These are phyloP conservation scores for Sporisorium exsertum DNA, from an alignment of 1,284 basidiomycete genomes.

Conservation along the genomic window DNA sequence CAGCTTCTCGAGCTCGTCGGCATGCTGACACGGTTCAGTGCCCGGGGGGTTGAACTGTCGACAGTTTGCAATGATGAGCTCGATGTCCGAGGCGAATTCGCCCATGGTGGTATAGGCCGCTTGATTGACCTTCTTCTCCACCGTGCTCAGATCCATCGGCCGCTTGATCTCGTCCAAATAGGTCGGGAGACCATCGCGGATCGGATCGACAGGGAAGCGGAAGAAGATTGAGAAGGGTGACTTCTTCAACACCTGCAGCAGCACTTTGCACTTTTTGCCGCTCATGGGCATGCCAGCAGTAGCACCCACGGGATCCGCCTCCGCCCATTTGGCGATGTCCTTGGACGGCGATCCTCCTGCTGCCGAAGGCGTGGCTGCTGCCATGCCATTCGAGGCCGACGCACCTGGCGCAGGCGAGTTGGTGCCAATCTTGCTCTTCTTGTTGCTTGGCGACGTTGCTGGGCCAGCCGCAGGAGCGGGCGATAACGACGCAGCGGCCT, in stretches of 20 bases:
- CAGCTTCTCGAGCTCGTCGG: constrained; percentile 81
- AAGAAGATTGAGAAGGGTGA: constrained; percentile 83
- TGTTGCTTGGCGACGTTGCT: constrained; percentile 17
- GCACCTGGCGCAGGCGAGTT: constrained; percentile 13
- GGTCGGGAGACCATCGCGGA: constrained; percentile 80
- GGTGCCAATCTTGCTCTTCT: constrained; percentile 22
- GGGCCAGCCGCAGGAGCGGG: constrained; percentile 22
- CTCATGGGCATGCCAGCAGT: constrained; percentile 61
- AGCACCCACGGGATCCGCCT: constrained; percentile 50
- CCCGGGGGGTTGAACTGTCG: constrained; percentile 72
- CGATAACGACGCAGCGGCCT: constrained; percentile 15
- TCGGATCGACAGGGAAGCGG: constrained; percentile 84
- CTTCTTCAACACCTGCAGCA: constrained; percentile 78
- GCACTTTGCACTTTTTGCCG: constrained; percentile 77
- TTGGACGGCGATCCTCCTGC: constrained; percentile 19
- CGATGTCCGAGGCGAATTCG: constrained; percentile 82
- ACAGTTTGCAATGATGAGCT: constrained; percentile 85
- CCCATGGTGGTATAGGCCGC: constrained; percentile 59
- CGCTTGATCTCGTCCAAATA: constrained; percentile 89
- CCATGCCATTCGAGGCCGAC: constrained; percentile 13
- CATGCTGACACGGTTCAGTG: constrained; percentile 80
- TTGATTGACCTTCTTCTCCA: constrained; percentile 74
- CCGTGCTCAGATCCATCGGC: constrained; percentile 95
- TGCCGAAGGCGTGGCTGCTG: constrained; percentile 10
- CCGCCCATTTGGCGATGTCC: constrained; percentile 38